A percentile compares a stretch with the other conserved stretches of the same genome.
phyloP scores from a whole-genome alignment of 768 basidiomycete species.

The Plicaturopsis crispa region DNA sequence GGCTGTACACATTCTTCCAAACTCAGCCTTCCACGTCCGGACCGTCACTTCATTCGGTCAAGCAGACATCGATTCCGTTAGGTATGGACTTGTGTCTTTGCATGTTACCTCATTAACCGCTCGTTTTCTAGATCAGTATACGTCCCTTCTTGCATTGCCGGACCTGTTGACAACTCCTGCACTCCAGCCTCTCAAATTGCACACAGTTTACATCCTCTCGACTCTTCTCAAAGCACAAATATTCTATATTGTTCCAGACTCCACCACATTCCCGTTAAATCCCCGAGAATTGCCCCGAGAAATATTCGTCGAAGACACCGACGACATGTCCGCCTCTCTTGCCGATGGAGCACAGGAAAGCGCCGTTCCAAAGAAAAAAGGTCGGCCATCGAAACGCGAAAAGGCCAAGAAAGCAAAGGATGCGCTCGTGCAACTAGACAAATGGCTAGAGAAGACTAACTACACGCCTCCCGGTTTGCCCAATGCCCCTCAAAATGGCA shows the following conservation, averaged over 20 bases:
- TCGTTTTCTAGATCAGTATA: constrained; percentile 44
- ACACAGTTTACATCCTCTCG: constrained; percentile 42
- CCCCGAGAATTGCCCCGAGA: constrained; percentile 69
- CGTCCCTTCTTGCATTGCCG: constrained; percentile 41
- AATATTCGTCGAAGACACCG: constrained; percentile 37
- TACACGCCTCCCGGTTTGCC: constrained; percentile 8
- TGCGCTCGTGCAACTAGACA: constrained; percentile 39
- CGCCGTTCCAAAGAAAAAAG: constrained; percentile 40
- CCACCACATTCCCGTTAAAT: constrained; percentile 40
- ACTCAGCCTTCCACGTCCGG: constrained; percentile 55
- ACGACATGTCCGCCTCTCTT: constrained; percentile 2
- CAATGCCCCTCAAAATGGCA: no score
- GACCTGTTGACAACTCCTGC: constrained; percentile 29
- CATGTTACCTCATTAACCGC: no score
- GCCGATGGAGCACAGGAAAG: constrained; percentile 3
- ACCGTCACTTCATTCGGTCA: constrained; percentile 40
- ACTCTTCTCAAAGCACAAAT: constrained; percentile 36
- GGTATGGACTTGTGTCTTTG: constrained; percentile 35
- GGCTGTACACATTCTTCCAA: constrained; percentile 58
- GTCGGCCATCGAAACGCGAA: constrained; percentile 57
- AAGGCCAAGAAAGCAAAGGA: constrained; percentile 46
- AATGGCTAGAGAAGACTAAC: constrained; percentile 35
- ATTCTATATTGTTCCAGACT: constrained; percentile 57
- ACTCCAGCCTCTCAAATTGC: constrained; percentile 39
- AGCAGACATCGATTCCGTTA: constrained; percentile 53